Base-by-base conservation (phyloP, 306 rosid species). In the Rosa persica region DNA sequence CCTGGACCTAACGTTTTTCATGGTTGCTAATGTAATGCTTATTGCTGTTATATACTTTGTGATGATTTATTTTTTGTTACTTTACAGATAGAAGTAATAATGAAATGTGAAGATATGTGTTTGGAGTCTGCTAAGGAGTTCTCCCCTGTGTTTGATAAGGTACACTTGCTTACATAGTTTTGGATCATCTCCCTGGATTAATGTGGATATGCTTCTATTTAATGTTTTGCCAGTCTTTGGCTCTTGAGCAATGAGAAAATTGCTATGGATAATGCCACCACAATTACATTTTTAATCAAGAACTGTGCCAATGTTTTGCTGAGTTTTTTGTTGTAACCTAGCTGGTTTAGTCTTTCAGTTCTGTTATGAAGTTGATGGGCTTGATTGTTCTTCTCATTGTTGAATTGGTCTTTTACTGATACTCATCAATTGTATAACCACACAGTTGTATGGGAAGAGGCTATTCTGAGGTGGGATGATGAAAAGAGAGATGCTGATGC, bases 101-200 rank as follows among this genome's bases (percentile, higher is more conserved):
- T 93, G 30, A 93, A 81, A 84, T 91, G 91, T 77, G 99, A 96
- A 87, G 99, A 96, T 76, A 89, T 96, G 80, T 96, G 98, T 67
- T 82, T 79, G 89, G 98, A 96, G 89, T 96, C 96, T 67, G 87
- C 92, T 9, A 93, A 87, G 82, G 98, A 91, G 73, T 91, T 83
- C 79, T 84, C 90, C 42, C 88, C 88, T 20, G 85, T 88, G 79
- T 96, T 96, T 80, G 87, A 91, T 8, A 83, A 76, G 94, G 99
- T 96, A 89, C 57, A 72, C 75, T 67, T 74, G 23, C 78, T 46
- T 73, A 47, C 55, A 20, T 36, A 20, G 27, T 39, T 66, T 27
- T 22, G 3, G 40, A 22, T 67, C 48, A 27, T 42, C 34, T 64
- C 51, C 25, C 69, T 42, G 67, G 55, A 15, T 74, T 36, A 40